Percentiles rank a stretch among this genome's conserved stretches.
Conservation (phyloP, 768 basidiomycete species). For the Hypsizygus marmoreus region DNA sequence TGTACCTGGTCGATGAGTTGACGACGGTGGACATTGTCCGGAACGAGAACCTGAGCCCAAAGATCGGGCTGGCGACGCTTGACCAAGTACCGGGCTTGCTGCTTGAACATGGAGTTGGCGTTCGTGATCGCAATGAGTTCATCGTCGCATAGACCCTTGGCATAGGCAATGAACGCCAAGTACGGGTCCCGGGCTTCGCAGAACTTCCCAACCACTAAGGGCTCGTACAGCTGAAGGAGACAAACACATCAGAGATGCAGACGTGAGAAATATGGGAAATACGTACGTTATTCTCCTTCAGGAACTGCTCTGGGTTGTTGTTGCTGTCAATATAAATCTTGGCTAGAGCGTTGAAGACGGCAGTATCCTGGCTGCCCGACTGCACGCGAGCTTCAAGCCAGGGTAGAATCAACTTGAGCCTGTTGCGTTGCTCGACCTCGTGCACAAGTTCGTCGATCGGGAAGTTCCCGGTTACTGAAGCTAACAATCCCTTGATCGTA, state of each 20-base stretch:
- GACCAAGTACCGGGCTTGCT: conserved; percentile 96
- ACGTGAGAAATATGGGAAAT: neutral
- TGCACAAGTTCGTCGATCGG: conserved; percentile 97
- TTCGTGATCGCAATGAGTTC: conserved; percentile 97
- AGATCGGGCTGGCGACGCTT: conserved; percentile 94
- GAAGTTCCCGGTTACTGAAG: conserved; percentile 95
- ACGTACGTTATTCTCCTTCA: conserved; percentile 97
- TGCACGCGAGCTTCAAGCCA: conserved; percentile 96
- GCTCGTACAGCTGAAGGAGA: conserved; percentile 80
- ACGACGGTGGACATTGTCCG: conserved; percentile 90
- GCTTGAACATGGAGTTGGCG: conserved; percentile 99
- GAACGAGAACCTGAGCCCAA: conserved; percentile 92
- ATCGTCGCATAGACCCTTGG: conserved; percentile 98
- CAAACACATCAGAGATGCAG: conserved; percentile 10
- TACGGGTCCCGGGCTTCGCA: conserved; percentile 99
- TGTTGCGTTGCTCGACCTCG: conserved; percentile 95
- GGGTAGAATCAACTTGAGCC: conserved; percentile 94
- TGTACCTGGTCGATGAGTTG: conserved; percentile 90
- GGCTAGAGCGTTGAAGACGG: conserved; percentile 95
- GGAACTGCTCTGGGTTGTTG: conserved; percentile 95
- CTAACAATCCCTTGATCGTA: conserved; percentile 92
- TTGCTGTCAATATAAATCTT: conserved; percentile 99
- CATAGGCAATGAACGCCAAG: conserved; percentile 98
- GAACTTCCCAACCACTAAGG: conserved; percentile 96
- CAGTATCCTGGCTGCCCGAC: conserved; percentile 90